These are phyloP conservation scores for Anisogramma anomala DNA, from an alignment of 2,329 filamentous ascomycete species.

Conservation along the genomic window DNA sequence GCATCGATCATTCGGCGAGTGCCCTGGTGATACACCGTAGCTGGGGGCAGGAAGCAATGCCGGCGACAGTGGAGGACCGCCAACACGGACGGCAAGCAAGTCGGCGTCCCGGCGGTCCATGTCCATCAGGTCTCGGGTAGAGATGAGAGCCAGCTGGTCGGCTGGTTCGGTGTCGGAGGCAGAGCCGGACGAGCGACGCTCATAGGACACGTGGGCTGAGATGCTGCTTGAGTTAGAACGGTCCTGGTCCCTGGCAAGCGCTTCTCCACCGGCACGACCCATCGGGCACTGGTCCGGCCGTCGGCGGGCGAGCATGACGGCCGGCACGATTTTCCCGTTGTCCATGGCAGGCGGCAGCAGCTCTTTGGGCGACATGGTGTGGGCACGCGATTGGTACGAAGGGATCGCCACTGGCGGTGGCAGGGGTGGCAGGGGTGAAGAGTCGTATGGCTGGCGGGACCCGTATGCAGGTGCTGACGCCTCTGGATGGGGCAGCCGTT, in stretches of 20 bases:
- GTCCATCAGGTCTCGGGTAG: conserved; percentile 41
- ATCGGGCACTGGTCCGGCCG: conserved; percentile 19
- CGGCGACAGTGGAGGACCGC: conserved; percentile 30
- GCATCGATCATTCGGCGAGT: conserved; percentile 23
- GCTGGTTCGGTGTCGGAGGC: conserved; percentile 25
- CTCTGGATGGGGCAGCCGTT: conserved; percentile 20
- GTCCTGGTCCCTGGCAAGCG: conserved; percentile 1
- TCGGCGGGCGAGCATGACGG: conserved; percentile 28
- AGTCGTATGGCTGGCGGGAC: conserved; percentile 11
- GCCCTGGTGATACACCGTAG: conserved; percentile 27
- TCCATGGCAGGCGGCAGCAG: conserved; percentile 24
- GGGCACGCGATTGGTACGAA: conserved; percentile 15
- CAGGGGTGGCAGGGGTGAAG: conserved; percentile 4
- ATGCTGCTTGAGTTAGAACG: conserved; percentile 12
- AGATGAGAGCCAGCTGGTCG: conserved; percentile 35
- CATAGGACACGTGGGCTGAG: conserved; percentile 23
- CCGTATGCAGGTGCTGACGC: conserved; percentile 14
- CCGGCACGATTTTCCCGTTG: conserved; percentile 31
- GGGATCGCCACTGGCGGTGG: conserved; percentile 15
- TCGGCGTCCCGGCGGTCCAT: conserved; percentile 31
- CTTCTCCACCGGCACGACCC: neutral
- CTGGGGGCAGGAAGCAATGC: conserved; percentile 19
- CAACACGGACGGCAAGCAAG: conserved; percentile 29
- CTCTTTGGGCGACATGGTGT: conserved; percentile 24
- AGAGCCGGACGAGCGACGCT: conserved; percentile 28